Evolutionary conservation across 2,329 filamentous ascomycete species (phyloP), one percentile per base, ranked within the genome.

Genomic region (Cladorrhinum sp.): DNA sequence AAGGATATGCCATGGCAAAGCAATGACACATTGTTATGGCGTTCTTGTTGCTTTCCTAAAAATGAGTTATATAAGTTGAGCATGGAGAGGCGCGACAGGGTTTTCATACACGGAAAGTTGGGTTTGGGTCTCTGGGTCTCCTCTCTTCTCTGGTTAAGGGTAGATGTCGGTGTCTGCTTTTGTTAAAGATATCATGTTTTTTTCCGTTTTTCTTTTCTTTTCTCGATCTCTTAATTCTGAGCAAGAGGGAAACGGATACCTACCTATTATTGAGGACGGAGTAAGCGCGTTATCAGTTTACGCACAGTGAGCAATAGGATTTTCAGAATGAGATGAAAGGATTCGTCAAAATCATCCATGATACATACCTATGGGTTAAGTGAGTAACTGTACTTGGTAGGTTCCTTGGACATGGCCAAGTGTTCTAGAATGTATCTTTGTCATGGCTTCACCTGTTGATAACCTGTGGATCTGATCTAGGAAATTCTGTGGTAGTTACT

Each of bases 21-120:
- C 52, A 55, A 36, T 53, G 48, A 30, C 39, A 55, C 48, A 54
- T 57, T 36, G 42, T 51, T 57, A 49, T 50, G 55, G 26, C 55
- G 39, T 57, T 28, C 23, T 28, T 26, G 16, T 52, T 50, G n/a
- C 3, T 20, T 46, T 46, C 42, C 42, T 16, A 5, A 8, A 20
- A 46, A 18, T 12, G 18, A 46, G 42, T 46, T 46, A 46, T 46
- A 46, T 20, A 46, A 46, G 16, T 20, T 46, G 42, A 46, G 42
- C 42, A 46, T 46, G 16, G n/a, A 20, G 33, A 46, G 42, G 42
- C 42, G 42, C 18, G 16, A 21, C 42, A 46, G 18, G 42, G 42
- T 18, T 16, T 46, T 46, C 42, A 46, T 46, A 46, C 7, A 18
- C 18, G 42, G 42, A 8, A 46, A 46, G 42, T 18, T 46, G 16